A percentile compares a stretch with the other conserved stretches of the same genome.
phyloP scores from a whole-genome alignment of 768 basidiomycete genomes.

The Infundibulicybe gibba region DNA sequence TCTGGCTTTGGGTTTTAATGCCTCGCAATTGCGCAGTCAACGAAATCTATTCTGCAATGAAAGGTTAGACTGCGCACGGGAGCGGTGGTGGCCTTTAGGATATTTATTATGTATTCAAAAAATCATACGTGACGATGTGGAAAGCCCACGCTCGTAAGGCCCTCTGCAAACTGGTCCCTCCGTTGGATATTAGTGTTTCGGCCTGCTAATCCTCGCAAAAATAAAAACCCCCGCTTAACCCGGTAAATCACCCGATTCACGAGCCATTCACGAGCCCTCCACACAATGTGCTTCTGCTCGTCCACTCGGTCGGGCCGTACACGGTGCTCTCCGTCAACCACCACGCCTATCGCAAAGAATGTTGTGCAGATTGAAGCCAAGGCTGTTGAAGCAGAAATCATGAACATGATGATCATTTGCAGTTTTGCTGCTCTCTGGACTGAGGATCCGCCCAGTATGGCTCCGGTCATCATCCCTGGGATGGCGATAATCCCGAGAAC shows the following conservation, averaged over 20 bases:
- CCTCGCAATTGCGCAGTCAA: no score
- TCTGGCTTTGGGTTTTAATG: no score
- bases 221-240: neutral
- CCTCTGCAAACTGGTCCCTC: no score
- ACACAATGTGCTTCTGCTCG: constrained; percentile 21
- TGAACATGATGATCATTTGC: constrained; percentile 94
- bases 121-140: no score
- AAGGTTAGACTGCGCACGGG: no score
- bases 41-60: no score
- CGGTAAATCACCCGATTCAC: constrained; percentile 2
- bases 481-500: constrained; percentile 77
- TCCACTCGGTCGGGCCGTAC: constrained; percentile 64
- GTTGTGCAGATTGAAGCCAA: constrained; percentile 68
- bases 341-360: constrained; percentile 51
- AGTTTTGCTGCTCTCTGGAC: constrained; percentile 83
- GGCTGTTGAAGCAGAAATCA: constrained; percentile 78
- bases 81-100: no score
- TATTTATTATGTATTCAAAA: no score
- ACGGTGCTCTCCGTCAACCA: constrained; percentile 68
- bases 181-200: no score
- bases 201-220: no score
- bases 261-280: constrained; percentile 16
- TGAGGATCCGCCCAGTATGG: constrained; percentile 81
- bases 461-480: constrained; percentile 91
- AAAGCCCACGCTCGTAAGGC: no score